Conservation (phyloP, 164 flowering plant genomes). For the Macadamia tetraphylla region DNA sequence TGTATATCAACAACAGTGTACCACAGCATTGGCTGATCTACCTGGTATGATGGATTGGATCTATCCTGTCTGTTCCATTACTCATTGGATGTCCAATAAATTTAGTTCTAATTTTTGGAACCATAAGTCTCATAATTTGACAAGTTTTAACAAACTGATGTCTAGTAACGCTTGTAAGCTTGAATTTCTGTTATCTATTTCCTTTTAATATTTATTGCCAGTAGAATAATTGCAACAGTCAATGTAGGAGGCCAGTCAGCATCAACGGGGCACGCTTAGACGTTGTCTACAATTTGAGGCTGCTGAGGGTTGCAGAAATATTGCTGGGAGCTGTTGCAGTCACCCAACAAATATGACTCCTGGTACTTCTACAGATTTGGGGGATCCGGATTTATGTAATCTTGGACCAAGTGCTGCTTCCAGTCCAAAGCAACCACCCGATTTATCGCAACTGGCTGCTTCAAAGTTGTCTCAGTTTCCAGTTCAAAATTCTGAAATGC, state of each 20-base stretch:
- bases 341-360: constrained; percentile 7
- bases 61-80: no score
- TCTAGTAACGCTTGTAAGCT: not conserved
- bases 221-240: constrained; percentile 13
- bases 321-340: not conserved
- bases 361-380: constrained; percentile 15
- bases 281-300: constrained; percentile 53
- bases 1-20: no score
- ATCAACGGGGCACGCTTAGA: constrained; percentile 29
- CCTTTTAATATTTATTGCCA: constrained; percentile 5
- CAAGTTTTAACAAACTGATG: not conserved
- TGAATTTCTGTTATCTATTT: not conserved
- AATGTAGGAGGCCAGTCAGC: constrained; percentile 29
- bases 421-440: constrained; percentile 5
- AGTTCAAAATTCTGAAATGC: constrained; percentile 8
- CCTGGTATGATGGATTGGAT: no score
- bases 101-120: no score
- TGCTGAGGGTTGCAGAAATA: constrained; percentile 18
- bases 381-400: constrained; percentile 13
- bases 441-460: constrained; percentile 14
- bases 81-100: no score
- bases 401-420: constrained; percentile 17
- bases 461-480: constrained; percentile 8
- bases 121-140: no score
- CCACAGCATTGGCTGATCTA: no score